Conservation (phyloP, 805 yeast species). For the Kazachstania bromeliacearum region DNA sequence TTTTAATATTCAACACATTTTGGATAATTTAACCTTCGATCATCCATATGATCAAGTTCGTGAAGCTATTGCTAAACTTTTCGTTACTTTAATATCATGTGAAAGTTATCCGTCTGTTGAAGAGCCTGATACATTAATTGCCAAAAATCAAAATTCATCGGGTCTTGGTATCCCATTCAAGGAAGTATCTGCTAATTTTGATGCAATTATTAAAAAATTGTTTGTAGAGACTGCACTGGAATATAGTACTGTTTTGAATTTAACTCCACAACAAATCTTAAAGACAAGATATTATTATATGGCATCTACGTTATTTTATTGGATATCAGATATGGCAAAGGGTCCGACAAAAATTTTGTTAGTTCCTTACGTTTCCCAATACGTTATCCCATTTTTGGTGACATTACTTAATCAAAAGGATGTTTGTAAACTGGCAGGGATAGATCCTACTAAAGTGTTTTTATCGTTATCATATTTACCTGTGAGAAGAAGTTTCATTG, state of each 20-base stretch:
- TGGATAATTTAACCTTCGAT: conserved; percentile 36
- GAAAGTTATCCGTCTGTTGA: conserved; percentile 18
- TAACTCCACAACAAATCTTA: conserved; percentile 46
- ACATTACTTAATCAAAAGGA: conserved; percentile 61
- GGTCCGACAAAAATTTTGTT: conserved; percentile 47
- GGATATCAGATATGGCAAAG: conserved; percentile 45
- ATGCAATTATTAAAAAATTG: conserved; percentile 32
- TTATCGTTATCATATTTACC: conserved; percentile 40
- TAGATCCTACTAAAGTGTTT: conserved; percentile 44
- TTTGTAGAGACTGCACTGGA: conserved; percentile 38
- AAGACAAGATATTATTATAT: conserved; percentile 54
- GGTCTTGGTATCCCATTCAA: conserved; percentile 32
- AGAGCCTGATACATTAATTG: conserved; percentile 9
- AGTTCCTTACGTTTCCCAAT: conserved; percentile 40
- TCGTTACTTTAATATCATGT: conserved; percentile 29
- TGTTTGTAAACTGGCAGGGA: conserved; percentile 60
- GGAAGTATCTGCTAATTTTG: conserved; percentile 27
- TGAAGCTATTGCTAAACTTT: conserved; percentile 51
- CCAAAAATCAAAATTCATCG: conserved; percentile 10
- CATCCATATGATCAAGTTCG: conserved; percentile 72
- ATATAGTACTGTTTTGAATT: conserved; percentile 25
- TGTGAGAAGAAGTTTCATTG: conserved; percentile 26
- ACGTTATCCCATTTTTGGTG: conserved; percentile 62
- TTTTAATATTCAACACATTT: conserved; percentile 37
- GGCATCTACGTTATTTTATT: conserved; percentile 53